Evolutionary conservation across 2,329 filamentous ascomycete species (phyloP).

Genomic region (Myriosclerotinia curreyana): DNA sequence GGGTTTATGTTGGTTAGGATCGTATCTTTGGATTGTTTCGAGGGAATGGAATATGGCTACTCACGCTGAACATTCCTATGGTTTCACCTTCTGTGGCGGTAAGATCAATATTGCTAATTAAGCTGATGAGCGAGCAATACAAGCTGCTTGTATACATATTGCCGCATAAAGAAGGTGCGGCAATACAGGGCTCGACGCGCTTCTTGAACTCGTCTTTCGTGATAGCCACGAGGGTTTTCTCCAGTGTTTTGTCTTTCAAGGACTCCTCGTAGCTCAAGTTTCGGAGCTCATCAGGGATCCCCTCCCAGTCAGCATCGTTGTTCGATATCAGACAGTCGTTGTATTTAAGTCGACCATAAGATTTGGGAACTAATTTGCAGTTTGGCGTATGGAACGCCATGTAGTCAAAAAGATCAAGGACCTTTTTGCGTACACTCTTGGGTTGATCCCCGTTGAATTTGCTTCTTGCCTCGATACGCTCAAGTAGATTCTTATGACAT

Average conservation of each 20-base stretch:
- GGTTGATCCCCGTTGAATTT: neutral
- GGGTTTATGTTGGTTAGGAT: neutral
- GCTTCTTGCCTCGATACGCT: neutral
- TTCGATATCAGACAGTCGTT: neutral
- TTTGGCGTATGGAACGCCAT: slow-evolving; percentile 14
- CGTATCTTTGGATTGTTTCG: too few species aligned
- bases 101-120: slow-evolving; percentile 9
- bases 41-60: neutral
- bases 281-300: slow-evolving; percentile 3
- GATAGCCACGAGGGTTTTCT: slow-evolving; percentile 5
- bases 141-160: slow-evolving; percentile 15
- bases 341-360: slow-evolving; percentile 3
- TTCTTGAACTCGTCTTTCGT: neutral
- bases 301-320: slow-evolving; percentile 4
- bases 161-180: slow-evolving; percentile 7
- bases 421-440: neutral
- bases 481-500: slow-evolving; percentile 1
- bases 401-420: slow-evolving; percentile 9
- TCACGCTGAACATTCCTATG: slow-evolving; percentile 12
- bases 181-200: neutral
- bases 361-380: slow-evolving; percentile 10
- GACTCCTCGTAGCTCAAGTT: neutral
- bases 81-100: neutral
- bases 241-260: neutral
- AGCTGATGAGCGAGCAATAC: slow-evolving; percentile 8